Conservation (phyloP, 331 rosid species). For the Stylosanthes scabra region DNA sequence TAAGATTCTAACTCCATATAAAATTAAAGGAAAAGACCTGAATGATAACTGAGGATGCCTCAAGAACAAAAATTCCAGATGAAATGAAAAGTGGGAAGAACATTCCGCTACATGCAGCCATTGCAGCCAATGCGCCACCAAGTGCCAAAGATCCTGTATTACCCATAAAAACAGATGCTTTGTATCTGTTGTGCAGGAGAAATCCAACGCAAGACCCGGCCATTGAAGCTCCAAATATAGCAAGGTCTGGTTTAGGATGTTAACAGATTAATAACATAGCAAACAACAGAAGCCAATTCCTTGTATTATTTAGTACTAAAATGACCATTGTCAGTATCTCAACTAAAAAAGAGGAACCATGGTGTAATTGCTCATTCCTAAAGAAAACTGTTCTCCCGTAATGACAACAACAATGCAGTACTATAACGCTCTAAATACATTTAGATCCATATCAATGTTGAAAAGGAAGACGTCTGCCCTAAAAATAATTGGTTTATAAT, state of each 20-base stretch:
- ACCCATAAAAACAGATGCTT: conserved; percentile 92
- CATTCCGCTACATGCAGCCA: conserved; percentile 98
- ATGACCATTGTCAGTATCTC: conserved; percentile 18
- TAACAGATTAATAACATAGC: conserved; percentile 29
- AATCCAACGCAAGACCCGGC: conserved; percentile 99
- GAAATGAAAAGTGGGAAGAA: conserved; percentile 85
- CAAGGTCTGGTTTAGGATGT: conserved; percentile 67
- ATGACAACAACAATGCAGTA: conserved; percentile 23
- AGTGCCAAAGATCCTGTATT: conserved; percentile 90
- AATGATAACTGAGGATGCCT: conserved; percentile 72
- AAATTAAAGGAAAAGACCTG: conserved; percentile 57
- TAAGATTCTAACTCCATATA: not conserved
- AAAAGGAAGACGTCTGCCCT: not conserved
- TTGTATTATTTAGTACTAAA: conserved; percentile 17
- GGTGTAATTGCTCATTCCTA: not conserved
- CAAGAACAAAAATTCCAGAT: conserved; percentile 71
- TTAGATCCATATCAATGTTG: conserved; percentile 23
- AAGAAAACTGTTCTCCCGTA: conserved; percentile 15
- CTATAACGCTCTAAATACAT: conserved; percentile 10
- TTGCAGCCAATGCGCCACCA: conserved; percentile 94
- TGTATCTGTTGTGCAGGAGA: conserved; percentile 91
- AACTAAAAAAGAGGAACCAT: conserved; percentile 18
- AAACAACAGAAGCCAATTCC: conserved; percentile 24
- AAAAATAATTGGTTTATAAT: conserved; percentile 18
- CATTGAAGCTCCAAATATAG: conserved; percentile 98